These are phyloP conservation scores for Lonicera japonica DNA, from an alignment of 129 eudicot genomes.

Conservation along the genomic window DNA sequence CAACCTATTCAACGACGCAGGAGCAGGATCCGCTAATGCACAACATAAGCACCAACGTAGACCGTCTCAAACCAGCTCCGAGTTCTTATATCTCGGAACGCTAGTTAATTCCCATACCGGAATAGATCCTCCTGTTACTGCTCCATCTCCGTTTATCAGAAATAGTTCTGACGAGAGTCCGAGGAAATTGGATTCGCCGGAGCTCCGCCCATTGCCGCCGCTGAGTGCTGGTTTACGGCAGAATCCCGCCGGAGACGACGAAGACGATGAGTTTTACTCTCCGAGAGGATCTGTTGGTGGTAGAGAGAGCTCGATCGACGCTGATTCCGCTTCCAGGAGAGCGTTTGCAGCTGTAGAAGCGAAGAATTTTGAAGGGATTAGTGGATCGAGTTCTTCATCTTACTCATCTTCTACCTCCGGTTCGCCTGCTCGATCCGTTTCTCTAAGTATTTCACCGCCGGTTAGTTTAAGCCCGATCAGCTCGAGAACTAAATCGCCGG, in stretches of 20 bases:
- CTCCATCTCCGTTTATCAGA: no score
- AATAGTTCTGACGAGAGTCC: constrained; percentile 4
- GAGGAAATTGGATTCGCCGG: constrained; percentile 68
- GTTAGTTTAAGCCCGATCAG: constrained; percentile 51
- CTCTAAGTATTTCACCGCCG: constrained; percentile 58
- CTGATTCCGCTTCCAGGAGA: constrained; percentile 50
- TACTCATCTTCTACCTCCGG: constrained; percentile 53
- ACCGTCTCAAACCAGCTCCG: constrained; percentile 64
- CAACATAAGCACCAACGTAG: constrained; percentile 24
- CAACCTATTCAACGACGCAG: background rate
- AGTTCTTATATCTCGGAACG: constrained; percentile 68
- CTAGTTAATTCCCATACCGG: constrained; percentile 49
- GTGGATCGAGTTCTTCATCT: constrained; percentile 38
- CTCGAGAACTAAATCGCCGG: constrained; percentile 59
- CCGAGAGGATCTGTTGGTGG: constrained; percentile 39
- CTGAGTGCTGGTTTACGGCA: constrained; percentile 10
- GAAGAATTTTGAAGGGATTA: constrained; percentile 24
- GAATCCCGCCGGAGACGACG: constrained; percentile 30
- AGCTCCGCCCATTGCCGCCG: constrained; percentile 84
- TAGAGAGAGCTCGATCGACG: constrained; percentile 38
- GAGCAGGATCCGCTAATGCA: constrained; percentile 1
- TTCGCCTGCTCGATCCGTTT: constrained; percentile 57
- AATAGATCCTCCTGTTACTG: background rate
- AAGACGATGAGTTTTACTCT: constrained; percentile 60
- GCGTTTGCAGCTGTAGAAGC: constrained; percentile 34